A percentile compares a stretch with the other conserved stretches of the same genome.
Evolutionary conservation across 1,139 yeast species (phyloP).

Genomic region (Entelexis paramagnoliae): DNA sequence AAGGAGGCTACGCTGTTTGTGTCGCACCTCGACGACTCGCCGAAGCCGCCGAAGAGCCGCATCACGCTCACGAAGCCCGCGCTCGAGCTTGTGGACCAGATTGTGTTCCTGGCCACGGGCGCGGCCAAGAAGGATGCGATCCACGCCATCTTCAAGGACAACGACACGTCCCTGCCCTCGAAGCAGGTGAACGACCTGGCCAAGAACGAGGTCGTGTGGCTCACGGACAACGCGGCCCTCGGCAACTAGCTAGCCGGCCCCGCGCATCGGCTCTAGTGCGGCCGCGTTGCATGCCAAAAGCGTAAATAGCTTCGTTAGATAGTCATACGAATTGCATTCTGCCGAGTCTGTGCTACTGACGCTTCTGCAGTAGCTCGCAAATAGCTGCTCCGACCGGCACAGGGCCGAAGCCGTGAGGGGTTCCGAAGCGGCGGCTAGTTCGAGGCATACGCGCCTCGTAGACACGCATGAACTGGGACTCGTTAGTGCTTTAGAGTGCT

Average conservation of each 20-base stretch:
- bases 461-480: too few relatives aligned
- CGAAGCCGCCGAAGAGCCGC: constrained; percentile 71
- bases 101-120: constrained; percentile 86
- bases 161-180: constrained; percentile 54
- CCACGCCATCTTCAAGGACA: constrained; percentile 51
- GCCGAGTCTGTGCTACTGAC: too few relatives aligned
- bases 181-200: constrained; percentile 53
- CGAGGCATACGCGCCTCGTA: too few relatives aligned
- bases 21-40: constrained; percentile 49
- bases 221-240: constrained; percentile 66
- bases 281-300: too few relatives aligned
- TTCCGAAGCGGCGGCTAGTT: too few relatives aligned
- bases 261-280: neutral
- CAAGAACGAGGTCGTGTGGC: constrained; percentile 52
- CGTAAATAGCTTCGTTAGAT: too few relatives aligned
- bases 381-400: too few relatives aligned
- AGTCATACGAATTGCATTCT: neutral
- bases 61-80: constrained; percentile 62
- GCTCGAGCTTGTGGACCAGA: constrained; percentile 43
- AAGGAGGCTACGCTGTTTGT: constrained; percentile 29
- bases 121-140: constrained; percentile 69
- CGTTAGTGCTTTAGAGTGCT: too few relatives aligned
- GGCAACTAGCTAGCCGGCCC: constrained; percentile 24
- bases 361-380: too few relatives aligned
- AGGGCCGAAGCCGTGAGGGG: too few relatives aligned